Conservation (phyloP, 1,284 basidiomycete species). For the Leccinum pachyderme region DNA sequence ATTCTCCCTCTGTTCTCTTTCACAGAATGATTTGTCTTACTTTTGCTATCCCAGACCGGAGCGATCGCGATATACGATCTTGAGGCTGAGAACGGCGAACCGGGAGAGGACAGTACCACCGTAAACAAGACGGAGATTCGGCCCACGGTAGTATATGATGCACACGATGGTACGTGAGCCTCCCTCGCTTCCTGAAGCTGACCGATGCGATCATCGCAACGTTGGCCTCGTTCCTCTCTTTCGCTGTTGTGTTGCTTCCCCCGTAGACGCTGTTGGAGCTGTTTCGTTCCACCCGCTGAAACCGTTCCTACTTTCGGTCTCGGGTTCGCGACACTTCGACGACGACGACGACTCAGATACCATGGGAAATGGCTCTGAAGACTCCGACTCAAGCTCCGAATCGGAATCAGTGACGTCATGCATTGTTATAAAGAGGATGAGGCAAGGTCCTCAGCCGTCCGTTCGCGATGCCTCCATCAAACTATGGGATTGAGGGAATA, state of each 20-base stretch:
- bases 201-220: background rate
- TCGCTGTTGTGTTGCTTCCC: background rate
- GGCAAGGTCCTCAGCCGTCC: slow-evolving; percentile 16
- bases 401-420: background rate
- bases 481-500: slow-evolving; percentile 18
- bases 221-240: background rate
- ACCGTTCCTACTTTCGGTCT: slow-evolving; percentile 52
- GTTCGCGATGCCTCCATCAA: slow-evolving; percentile 31
- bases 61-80: slow-evolving; percentile 48
- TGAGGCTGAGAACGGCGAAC: slow-evolving; percentile 10
- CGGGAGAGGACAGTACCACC: background rate
- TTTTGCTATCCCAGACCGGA: slow-evolving; percentile 35
- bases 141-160: slow-evolving; percentile 15
- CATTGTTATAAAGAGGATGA: slow-evolving; percentile 11
- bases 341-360: background rate
- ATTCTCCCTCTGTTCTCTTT: background rate
- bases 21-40: background rate
- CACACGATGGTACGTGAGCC: slow-evolving; percentile 20
- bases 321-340: slow-evolving; percentile 67
- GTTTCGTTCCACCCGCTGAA: slow-evolving; percentile 60
- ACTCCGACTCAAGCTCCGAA: slow-evolving; percentile 15
- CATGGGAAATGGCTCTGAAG: background rate
- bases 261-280: slow-evolving; percentile 58
- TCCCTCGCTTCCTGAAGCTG: background rate
- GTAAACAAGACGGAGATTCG: background rate